Evolutionary conservation across 2,329 filamentous ascomycete species (phyloP).

Genomic region (Penicillium sclerotigenum): DNA sequence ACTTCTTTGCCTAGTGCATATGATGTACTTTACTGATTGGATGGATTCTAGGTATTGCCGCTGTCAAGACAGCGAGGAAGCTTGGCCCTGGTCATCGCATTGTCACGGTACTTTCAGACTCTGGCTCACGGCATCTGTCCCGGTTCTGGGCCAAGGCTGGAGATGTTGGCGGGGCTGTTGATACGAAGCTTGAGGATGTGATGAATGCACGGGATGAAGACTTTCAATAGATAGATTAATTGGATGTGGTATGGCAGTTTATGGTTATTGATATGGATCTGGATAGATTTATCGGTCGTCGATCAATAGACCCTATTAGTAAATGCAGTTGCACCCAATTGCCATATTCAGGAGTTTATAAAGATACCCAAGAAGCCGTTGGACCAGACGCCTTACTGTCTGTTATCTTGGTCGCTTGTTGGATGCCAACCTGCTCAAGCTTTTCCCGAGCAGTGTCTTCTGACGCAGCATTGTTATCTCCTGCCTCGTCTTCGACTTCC

Average conservation of each 20-base stretch:
- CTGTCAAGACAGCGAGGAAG: constrained; percentile 46
- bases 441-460: neutral
- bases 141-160: constrained; percentile 51
- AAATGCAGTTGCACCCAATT: neutral
- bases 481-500: neutral
- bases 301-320: neutral
- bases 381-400: neutral
- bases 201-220: constrained; percentile 39
- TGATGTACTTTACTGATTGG: constrained; percentile 7
- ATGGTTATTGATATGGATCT: neutral
- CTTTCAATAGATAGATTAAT: constrained; percentile 22
- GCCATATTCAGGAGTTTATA: neutral
- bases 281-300: neutral
- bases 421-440: neutral
- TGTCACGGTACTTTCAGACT: constrained; percentile 50
- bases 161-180: constrained; percentile 44
- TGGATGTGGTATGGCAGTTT: neutral
- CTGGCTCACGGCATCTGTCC: constrained; percentile 52
- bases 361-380: neutral
- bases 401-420: neutral
- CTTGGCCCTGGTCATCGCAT: constrained; percentile 49
- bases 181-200: constrained; percentile 48
- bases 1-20: constrained; percentile 9
- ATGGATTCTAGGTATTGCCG: constrained; percentile 43
- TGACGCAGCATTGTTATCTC: neutral